Percentiles rank a stretch among this genome's conserved stretches.
These are phyloP conservation scores for Globisporangium polare DNA, from an alignment of 352 stramenopile species.

Conservation along the genomic window DNA sequence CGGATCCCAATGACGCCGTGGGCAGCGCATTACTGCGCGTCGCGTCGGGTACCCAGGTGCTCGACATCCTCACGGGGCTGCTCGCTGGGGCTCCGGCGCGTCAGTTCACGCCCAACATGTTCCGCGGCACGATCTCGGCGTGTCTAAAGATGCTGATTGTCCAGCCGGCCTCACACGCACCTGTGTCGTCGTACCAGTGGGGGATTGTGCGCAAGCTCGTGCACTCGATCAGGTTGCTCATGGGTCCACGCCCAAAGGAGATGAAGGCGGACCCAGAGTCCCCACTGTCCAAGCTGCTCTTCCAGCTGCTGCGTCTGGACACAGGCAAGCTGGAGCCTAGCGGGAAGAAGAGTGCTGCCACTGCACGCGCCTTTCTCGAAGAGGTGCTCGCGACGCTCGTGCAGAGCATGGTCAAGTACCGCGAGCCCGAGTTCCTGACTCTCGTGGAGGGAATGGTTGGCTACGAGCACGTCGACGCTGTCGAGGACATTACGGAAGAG, in stretches of 20 bases:
- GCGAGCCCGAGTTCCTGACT: background rate
- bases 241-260: constrained; percentile 19
- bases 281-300: constrained; percentile 53
- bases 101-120: constrained; percentile 70
- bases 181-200: constrained; percentile 51
- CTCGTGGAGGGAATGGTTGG: background rate
- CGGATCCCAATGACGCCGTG: constrained; percentile 38
- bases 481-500: background rate
- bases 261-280: constrained; percentile 37
- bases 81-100: constrained; percentile 44
- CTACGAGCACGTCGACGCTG: background rate
- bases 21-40: constrained; percentile 40
- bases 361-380: background rate
- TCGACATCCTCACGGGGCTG: constrained; percentile 62
- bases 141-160: constrained; percentile 45
- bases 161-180: constrained; percentile 10
- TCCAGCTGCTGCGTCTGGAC: constrained; percentile 38
- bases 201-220: constrained; percentile 42
- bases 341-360: background rate
- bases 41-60: constrained; percentile 55
- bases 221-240: constrained; percentile 47
- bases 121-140: constrained; percentile 46
- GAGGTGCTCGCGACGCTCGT: background rate
- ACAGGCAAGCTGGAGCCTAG: background rate
- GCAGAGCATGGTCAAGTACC: constrained; percentile 1